Evolutionary conservation across 345 rosid species (phyloP).

Genomic region (Microcos paniculata): DNA sequence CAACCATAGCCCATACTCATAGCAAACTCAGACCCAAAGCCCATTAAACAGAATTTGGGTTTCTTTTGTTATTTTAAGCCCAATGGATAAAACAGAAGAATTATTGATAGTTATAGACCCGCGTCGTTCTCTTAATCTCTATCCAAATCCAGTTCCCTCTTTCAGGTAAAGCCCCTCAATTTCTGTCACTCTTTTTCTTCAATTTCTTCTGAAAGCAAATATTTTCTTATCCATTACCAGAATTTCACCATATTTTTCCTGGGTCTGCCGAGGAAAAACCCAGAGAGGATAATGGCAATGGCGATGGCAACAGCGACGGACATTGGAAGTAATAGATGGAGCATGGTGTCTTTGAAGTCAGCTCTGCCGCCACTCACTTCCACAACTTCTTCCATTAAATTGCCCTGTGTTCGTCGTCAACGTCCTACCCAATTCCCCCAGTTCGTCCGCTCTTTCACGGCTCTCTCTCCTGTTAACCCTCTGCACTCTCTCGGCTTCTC

Average conservation of each 20-base stretch:
- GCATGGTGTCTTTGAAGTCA: constrained; percentile 58
- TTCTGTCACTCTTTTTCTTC: background rate
- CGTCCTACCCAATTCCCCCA: constrained; percentile 24
- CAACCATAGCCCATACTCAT: background rate
- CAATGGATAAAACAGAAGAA: background rate
- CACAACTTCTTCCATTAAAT: constrained; percentile 31
- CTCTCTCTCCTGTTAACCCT: constrained; percentile 49
- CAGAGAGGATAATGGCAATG: constrained; percentile 33
- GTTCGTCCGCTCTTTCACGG: constrained; percentile 46
- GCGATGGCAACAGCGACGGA: constrained; percentile 41
- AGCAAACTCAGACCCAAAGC: background rate
- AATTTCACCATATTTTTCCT: constrained; percentile 8
- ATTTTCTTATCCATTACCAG: constrained; percentile 22
- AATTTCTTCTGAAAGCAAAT: background rate
- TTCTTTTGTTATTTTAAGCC: background rate
- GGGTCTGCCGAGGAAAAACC: background rate
- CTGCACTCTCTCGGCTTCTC: constrained; percentile 50
- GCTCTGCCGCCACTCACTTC: constrained; percentile 58
- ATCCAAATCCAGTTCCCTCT: background rate
- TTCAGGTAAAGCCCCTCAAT: background rate
- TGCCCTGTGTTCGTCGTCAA: constrained; percentile 26
- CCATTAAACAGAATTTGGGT: background rate
- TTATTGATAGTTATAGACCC: background rate
- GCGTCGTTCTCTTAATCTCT: background rate
- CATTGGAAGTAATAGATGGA: constrained; percentile 46